A percentile compares a stretch with the other conserved stretches of the same genome.
phyloP scores from a whole-genome alignment of 2,329 filamentous ascomycete species.

The Byssothecium circinans region DNA sequence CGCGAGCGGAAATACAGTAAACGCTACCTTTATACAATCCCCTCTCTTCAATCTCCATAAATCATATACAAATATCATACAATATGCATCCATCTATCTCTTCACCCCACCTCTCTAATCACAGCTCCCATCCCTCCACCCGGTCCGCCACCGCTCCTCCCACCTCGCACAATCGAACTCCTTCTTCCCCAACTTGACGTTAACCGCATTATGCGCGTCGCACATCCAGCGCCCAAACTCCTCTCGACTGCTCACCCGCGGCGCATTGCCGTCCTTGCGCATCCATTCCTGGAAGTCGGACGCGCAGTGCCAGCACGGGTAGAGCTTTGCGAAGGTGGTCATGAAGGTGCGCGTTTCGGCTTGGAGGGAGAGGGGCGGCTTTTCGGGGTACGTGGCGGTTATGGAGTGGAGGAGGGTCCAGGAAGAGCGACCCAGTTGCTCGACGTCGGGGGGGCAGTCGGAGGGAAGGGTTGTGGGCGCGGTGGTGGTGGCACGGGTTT shows the following conservation, averaged over 20 bases:
- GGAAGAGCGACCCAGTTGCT: constrained; percentile 78
- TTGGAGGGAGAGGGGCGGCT: constrained; percentile 70
- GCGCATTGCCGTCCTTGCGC: constrained; percentile 63
- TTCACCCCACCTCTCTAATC: constrained; percentile 49
- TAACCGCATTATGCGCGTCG: constrained; percentile 84
- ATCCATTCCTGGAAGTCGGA: constrained; percentile 88
- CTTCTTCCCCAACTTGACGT: constrained; percentile 85
- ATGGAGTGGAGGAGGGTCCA: constrained; percentile 96
- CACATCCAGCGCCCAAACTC: constrained; percentile 84
- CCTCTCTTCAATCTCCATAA: no score
- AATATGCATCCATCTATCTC: no score
- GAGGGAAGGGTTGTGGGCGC: constrained; percentile 44
- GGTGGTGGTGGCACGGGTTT: constrained; percentile 34
- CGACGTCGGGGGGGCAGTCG: constrained; percentile 90
- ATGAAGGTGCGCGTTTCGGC: constrained; percentile 78
- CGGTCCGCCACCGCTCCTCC: constrained; percentile 93
- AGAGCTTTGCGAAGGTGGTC: constrained; percentile 77
- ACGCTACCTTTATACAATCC: no score
- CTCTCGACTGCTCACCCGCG: constrained; percentile 60
- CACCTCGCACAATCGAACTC: constrained; percentile 87
- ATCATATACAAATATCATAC: background rate
- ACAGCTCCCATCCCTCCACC: constrained; percentile 73
- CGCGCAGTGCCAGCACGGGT: constrained; percentile 95
- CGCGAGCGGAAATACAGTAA: no score
- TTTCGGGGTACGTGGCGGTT: constrained; percentile 78